Base-by-base conservation (phyloP, 805 yeast species). In the Saccharomyces mikatae region DNA sequence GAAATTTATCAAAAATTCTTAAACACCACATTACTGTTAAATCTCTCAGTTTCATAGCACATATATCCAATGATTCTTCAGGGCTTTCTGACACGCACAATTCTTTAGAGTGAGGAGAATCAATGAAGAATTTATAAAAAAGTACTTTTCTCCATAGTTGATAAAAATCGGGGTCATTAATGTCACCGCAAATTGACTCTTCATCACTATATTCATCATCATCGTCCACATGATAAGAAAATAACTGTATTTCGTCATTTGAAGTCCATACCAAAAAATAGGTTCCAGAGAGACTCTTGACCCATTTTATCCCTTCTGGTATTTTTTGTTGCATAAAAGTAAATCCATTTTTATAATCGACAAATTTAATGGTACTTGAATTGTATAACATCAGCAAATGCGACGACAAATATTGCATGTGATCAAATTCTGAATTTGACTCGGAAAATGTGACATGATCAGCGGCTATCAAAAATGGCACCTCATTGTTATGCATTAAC, bases 31-130 rank as follows among this genome's bases (percentile, higher is more conserved):
- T 50, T 2, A 68, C 70, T 3, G 63, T 60, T 22, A 68, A 55
- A 53, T 69, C 73, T 48, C 73, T 59, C 24, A 68, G 49, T 52
- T 66, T 69, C 60, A 69, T 58, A 2, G 68, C 68, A 52, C 64
- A 62, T 30, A 66, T 28, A 54, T 67, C 66, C 9, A 67, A 54
- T 1, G 65, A 60, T 31, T 54, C 58, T 27, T 62, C 57, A 5
- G 60, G 60, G 52, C 65, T 52, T 8, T 56, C 52, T 41, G 68
- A 64, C 6, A 58, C 59, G 50, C 70, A 66, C 29, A 68, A 46
- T 13, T 57, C 58, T 29, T 56, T 21, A n/a, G 62, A 46, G 50
- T 58, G 36, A 3, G 60, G 59, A 1, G 64, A 65, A 6, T 50
- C 50, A 8, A 68, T 53, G 31, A 68, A 62, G 29, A 58, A 60